Percentiles rank a stretch among this genome's conserved stretches.
Evolutionary conservation across 495 filamentous ascomycete species (phyloP).

Genomic region (Zalerion maritima): DNA sequence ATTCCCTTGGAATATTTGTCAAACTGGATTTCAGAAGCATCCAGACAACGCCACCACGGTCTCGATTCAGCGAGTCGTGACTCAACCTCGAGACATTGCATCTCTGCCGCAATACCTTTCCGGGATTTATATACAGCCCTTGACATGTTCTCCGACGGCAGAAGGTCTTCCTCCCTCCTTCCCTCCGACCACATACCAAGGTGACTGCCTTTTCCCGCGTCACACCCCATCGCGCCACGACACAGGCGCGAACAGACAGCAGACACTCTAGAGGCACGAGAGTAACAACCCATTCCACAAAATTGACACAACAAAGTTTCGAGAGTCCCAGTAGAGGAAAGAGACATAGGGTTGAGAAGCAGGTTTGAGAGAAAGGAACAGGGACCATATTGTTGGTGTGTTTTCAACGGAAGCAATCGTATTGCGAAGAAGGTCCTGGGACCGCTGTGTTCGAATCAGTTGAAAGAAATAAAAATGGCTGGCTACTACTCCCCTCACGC

Average conservation of each 20-base stretch:
- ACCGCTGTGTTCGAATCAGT: too few species aligned
- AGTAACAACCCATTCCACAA: slow-evolving; percentile 11
- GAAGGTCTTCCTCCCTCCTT: slow-evolving; percentile 33
- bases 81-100: too few species aligned
- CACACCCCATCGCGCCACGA: slow-evolving; percentile 32
- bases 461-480: background rate
- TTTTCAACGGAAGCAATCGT: too few species aligned
- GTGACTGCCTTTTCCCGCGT: slow-evolving; percentile 39
- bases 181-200: slow-evolving; percentile 41
- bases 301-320: slow-evolving; percentile 12
- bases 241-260: slow-evolving; percentile 24
- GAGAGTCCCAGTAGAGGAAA: slow-evolving; percentile 24
- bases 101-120: too few species aligned
- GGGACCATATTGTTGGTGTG: too few species aligned
- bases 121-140: too few species aligned
- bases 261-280: slow-evolving; percentile 7
- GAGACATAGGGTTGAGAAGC: slow-evolving; percentile 15
- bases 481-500: slow-evolving; percentile 23
- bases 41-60: too few species aligned
- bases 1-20: too few species aligned
- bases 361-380: background rate
- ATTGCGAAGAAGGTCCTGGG: too few species aligned
- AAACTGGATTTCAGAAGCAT: too few species aligned
- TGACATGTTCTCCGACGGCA: slow-evolving; percentile 37
- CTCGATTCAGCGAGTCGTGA: too few species aligned